These are phyloP conservation scores for Teunomyces gatunensis DNA, from an alignment of 805 yeast genomes.

Conservation along the genomic window DNA sequence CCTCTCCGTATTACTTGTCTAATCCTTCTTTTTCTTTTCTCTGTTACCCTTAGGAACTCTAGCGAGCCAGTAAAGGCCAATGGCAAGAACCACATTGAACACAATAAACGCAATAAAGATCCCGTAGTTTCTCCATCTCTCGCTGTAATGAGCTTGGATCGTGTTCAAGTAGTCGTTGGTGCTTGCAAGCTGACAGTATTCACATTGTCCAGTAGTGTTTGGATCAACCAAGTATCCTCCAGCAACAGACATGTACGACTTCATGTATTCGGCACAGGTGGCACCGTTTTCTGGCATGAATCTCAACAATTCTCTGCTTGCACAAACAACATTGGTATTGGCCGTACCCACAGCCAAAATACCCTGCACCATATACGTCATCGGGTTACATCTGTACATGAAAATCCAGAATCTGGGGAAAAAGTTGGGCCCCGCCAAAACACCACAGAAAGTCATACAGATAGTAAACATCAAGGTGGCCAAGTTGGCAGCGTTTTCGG, in stretches of 20 bases:
- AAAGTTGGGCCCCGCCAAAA: slow-evolving; percentile 27
- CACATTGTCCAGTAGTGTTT: slow-evolving; percentile 50
- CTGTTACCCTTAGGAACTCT: slow-evolving; percentile 38
- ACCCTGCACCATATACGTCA: slow-evolving; percentile 65
- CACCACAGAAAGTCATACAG: slow-evolving; percentile 39
- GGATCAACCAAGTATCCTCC: slow-evolving; percentile 50
- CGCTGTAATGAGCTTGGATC: slow-evolving; percentile 37
- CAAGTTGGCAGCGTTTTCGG: slow-evolving; percentile 36
- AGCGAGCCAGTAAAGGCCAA: slow-evolving; percentile 36
- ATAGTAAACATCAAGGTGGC: slow-evolving; percentile 28
- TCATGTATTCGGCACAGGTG: slow-evolving; percentile 22
- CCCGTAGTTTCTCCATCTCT: slow-evolving; percentile 29
- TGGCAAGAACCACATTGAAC: slow-evolving; percentile 22
- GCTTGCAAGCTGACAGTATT: slow-evolving; percentile 52
- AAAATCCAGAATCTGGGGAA: slow-evolving; percentile 55
- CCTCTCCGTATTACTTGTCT: not conserved
- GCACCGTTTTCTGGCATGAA: slow-evolving; percentile 22
- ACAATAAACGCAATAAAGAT: slow-evolving; percentile 22
- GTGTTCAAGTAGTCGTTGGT: slow-evolving; percentile 59
- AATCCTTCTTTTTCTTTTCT: slow-evolving; percentile 17
- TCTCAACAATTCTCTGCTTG: slow-evolving; percentile 18
- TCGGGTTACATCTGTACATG: slow-evolving; percentile 68
- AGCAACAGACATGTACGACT: slow-evolving; percentile 26
- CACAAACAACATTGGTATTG: slow-evolving; percentile 36
- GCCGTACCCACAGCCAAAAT: slow-evolving; percentile 33